These are phyloP conservation scores for Carallia brachiata DNA, from an alignment of 345 rosid species.

Conservation along the genomic window DNA sequence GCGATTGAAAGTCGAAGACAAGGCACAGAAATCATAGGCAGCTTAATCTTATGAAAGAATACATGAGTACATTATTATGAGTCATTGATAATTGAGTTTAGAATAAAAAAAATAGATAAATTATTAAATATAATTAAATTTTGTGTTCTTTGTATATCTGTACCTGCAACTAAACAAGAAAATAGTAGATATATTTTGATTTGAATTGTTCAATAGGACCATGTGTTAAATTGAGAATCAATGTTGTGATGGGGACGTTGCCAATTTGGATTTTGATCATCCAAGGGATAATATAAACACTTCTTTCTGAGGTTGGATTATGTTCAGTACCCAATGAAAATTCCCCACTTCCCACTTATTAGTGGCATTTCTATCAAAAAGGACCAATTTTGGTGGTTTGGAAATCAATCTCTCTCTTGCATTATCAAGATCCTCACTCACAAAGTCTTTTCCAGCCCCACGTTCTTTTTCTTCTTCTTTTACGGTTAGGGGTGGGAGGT, in stretches of 20 bases:
- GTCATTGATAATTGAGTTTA: no score
- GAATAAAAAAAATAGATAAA: no score
- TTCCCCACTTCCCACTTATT: slow-evolving; percentile 23
- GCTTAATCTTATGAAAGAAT: no score
- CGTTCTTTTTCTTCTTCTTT: slow-evolving; percentile 16
- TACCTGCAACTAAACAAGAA: not conserved
- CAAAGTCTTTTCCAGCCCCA: slow-evolving; percentile 3
- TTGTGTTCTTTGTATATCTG: no score
- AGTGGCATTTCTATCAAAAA: slow-evolving; percentile 15
- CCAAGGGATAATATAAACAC: slow-evolving; percentile 1
- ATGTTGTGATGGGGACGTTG: slow-evolving; percentile 19
- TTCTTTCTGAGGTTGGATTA: slow-evolving; percentile 23
- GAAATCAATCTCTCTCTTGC: slow-evolving; percentile 1
- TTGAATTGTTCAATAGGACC: slow-evolving; percentile 8
- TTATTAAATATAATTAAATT: no score
- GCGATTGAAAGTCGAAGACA: slow-evolving; percentile 18
- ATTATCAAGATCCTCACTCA: slow-evolving; percentile 17
- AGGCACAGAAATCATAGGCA: not conserved
- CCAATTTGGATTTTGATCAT: slow-evolving; percentile 31
- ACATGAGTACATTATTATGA: no score
- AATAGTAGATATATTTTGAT: slow-evolving; percentile 16
- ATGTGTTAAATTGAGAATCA: slow-evolving; percentile 6
- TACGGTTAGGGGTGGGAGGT: slow-evolving; percentile 5
- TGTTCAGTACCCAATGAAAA: slow-evolving; percentile 32
- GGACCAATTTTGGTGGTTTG: not conserved